Percentiles rank a stretch among this genome's conserved stretches.
Conservation (phyloP, 83 land plant species). For the Isoetes engelmannii region DNA sequence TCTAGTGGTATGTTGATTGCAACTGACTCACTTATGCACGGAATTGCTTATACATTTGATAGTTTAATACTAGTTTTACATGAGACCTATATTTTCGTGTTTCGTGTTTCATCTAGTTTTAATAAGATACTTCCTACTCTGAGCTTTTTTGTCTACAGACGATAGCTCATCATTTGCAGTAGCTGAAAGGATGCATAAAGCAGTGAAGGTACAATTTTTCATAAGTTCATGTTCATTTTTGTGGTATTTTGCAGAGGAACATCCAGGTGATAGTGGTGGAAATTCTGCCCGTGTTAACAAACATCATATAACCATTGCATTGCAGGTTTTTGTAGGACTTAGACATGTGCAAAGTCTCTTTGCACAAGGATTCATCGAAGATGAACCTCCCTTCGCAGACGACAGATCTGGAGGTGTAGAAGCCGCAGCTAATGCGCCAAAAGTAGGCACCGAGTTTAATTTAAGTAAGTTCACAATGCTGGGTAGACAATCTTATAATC, state of each 20-base stretch:
- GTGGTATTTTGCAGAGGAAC: not conserved
- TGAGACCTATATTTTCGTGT: not conserved
- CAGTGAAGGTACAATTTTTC: constrained; percentile 23
- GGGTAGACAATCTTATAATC: too few relatives aligned
- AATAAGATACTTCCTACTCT: not conserved
- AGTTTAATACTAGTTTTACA: too few relatives aligned
- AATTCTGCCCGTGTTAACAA: not conserved
- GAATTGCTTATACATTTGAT: not conserved
- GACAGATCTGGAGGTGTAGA: constrained; percentile 17
- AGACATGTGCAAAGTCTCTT: constrained; percentile 25
- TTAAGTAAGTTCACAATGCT: constrained; percentile 23
- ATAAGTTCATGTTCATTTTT: not conserved
- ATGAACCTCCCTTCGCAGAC: constrained; percentile 14
- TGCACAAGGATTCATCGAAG: constrained; percentile 21
- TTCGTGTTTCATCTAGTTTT: not conserved
- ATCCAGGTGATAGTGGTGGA: not conserved
- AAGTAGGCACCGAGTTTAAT: constrained; percentile 31
- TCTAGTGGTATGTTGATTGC: not conserved
- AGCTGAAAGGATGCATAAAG: constrained; percentile 37
- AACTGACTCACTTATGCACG: not conserved
- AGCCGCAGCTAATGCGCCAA: constrained; percentile 12
- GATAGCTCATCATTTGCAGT: constrained; percentile 24
- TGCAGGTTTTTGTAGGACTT: constrained; percentile 31
- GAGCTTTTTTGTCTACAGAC: constrained; percentile 4
- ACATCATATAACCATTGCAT: not conserved